Conservation (phyloP, 192 early-diverging fungal species). For the Obelidium mucronatum region DNA sequence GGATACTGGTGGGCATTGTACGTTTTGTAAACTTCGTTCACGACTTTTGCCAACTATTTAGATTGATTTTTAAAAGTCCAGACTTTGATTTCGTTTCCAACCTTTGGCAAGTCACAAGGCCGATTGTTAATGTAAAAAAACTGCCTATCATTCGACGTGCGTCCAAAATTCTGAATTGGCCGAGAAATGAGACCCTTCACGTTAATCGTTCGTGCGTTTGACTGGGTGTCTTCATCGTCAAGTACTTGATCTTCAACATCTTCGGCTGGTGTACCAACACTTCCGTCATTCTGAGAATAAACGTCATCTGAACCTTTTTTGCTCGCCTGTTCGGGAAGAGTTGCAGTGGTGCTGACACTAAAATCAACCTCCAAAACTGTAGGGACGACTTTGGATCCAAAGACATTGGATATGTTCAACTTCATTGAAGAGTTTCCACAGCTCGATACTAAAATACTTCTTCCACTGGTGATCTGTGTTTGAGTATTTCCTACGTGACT, state of each 20-base stretch:
- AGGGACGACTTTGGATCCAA: slow-evolving; percentile 69
- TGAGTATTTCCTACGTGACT: no score
- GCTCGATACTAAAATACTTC: slow-evolving; percentile 58
- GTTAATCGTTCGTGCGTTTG: background rate
- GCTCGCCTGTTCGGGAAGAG: background rate
- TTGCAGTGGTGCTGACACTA: slow-evolving; percentile 30
- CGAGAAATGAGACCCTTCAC: slow-evolving; percentile 51
- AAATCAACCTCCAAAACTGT: slow-evolving; percentile 54
- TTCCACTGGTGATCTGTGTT: slow-evolving; percentile 58
- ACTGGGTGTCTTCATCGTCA: background rate
- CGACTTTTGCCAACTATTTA: slow-evolving; percentile 63
- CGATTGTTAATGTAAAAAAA: slow-evolving; percentile 90
- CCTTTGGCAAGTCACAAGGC: slow-evolving; percentile 85
- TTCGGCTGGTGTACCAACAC: background rate
- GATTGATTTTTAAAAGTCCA: background rate
- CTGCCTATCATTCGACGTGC: slow-evolving; percentile 82
- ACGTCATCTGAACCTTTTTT: background rate
- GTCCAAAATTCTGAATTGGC: slow-evolving; percentile 70
- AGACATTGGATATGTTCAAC: slow-evolving; percentile 79
- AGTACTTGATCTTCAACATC: background rate
- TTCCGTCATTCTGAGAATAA: background rate
- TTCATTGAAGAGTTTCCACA: slow-evolving; percentile 64
- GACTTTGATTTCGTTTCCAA: slow-evolving; percentile 31
- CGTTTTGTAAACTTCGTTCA: slow-evolving; percentile 83
- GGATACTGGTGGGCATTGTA: slow-evolving; percentile 81